Percentiles rank a stretch among this genome's conserved stretches.
Conservation (phyloP, 2,329 filamentous ascomycete genomes). For the Fusarium oligoseptatum region DNA sequence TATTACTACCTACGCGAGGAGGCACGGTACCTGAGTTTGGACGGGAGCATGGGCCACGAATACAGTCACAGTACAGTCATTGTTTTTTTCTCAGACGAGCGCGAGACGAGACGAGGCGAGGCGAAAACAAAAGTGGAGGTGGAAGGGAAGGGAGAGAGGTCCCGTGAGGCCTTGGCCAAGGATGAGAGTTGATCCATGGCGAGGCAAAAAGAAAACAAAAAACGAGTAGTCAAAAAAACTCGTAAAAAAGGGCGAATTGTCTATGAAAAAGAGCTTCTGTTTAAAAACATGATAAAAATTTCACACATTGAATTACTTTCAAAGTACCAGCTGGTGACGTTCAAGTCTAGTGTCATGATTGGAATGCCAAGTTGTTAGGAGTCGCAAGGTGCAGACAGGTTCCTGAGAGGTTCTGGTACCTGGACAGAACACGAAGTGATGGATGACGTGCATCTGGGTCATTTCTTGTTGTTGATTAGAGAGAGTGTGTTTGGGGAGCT, state of each 20-base stretch:
- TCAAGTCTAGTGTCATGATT: conserved; percentile 5
- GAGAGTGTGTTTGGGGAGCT: not conserved
- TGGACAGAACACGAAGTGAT: not conserved
- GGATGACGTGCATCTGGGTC: conserved; percentile 35
- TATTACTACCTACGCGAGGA: conserved; percentile 22
- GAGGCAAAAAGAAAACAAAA: conserved; percentile 34
- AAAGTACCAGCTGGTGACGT: conserved; percentile 15
- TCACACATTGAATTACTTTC: conserved; percentile 19
- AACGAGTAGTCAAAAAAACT: conserved; percentile 43
- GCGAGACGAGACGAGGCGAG: not conserved
- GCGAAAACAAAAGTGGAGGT: conserved; percentile 42
- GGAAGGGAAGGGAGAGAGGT: conserved; percentile 19
- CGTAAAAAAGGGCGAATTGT: conserved; percentile 44
- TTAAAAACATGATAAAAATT: conserved; percentile 48
- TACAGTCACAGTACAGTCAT: conserved; percentile 28
- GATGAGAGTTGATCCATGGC: not conserved
- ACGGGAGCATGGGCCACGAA: conserved; percentile 16
- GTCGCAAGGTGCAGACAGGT: conserved; percentile 17
- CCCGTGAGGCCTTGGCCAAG: conserved; percentile 1
- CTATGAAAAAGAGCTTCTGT: conserved; percentile 37
- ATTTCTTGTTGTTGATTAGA: not conserved
- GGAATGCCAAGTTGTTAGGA: conserved; percentile 27
- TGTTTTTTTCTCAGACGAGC: conserved; percentile 24
- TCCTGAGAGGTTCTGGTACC: conserved; percentile 22
- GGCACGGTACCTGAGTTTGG: conserved; percentile 7